Evolutionary conservation across 768 basidiomycete genomes (phyloP), one percentile per base, ranked within the genome.

Genomic region (Kwoniella heveanensis): DNA sequence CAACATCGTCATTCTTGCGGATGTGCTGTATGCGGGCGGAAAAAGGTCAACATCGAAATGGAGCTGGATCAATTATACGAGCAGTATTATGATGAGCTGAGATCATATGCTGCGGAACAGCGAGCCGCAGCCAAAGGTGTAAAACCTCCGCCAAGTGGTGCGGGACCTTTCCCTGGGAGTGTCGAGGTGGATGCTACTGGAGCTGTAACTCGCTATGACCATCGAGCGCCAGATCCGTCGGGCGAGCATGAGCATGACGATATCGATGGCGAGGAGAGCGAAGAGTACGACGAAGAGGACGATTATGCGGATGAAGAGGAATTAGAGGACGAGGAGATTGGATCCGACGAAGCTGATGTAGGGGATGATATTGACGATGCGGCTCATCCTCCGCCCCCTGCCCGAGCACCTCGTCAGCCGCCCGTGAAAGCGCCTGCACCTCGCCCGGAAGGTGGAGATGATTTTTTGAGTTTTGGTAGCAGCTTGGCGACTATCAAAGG

Each of bases 41-140:
- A 99, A 85, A 89, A 95, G 74, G 89, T 90, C 84, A 94, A 94
- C 68, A 97, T 99, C 84, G 96, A 99, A 85, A 91, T 94, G 84
- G 96, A 99, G 85, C 90, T 99, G 82, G 92, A 98, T 85, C 91
- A 93, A 84, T 88, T 98, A 83, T 99, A 99, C 87, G 95, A 97
- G 86, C 93, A 94, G 84, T 99, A 98, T 86, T 98, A 97, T 87
- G 92, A 96, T 82, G 95, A 98, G 86, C 89, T 99, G 85, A 92
- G 96, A 86, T 88, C 90, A 84, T 98, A 98, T 87, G 96, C 94
- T 82, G 90, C 91, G 83, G 74, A 79, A 37, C 79, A 80, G 60
- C 68, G 77, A 48, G 90, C 91, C 74, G 92, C 90, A 69, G 90
- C 91, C 2, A 68, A 63, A 75, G 90, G 92, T 67, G 90, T 88